Percentiles rank a stretch among this genome's conserved stretches.
Conservation (phyloP, 306 rosid genomes). For the Trifolium subterraneum region DNA sequence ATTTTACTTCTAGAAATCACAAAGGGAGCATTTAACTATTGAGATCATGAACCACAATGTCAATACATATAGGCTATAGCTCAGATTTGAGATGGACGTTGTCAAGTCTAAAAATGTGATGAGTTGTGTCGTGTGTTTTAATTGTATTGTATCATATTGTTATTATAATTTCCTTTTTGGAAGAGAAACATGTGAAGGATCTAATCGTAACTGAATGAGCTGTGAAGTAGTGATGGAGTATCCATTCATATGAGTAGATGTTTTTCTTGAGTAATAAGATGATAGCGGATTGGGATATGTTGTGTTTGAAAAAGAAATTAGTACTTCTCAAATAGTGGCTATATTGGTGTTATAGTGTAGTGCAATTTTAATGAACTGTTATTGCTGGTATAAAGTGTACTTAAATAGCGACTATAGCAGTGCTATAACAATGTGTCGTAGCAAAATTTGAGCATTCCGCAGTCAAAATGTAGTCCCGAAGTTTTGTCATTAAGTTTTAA, state of each 20-base stretch:
- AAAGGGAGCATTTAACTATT: conserved; percentile 16
- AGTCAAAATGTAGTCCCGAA: background rate
- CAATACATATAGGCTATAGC: background rate
- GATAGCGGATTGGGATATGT: background rate
- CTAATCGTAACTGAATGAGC: conserved; percentile 6
- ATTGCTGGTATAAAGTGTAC: background rate
- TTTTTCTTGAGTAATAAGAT: conserved; percentile 5
- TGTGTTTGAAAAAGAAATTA: conserved; percentile 1
- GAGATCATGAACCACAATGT: conserved; percentile 11
- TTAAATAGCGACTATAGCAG: background rate
- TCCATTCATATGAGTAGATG: background rate
- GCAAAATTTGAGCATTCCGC: background rate
- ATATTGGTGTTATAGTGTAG: background rate
- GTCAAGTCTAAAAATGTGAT: too few relatives aligned
- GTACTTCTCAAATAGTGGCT: background rate
- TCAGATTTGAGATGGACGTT: too few relatives aligned
- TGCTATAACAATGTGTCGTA: background rate
- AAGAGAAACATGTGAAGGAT: conserved; percentile 18
- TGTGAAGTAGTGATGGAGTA: background rate
- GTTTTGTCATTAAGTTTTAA: background rate
- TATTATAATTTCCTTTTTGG: conserved; percentile 3
- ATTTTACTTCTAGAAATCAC: conserved; percentile 17
- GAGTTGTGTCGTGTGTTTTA: too few relatives aligned
- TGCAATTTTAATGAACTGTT: background rate
- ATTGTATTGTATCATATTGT: too few relatives aligned